Base-by-base conservation (phyloP, 257 asterid genomes). In the Fraxinus excelsior region DNA sequence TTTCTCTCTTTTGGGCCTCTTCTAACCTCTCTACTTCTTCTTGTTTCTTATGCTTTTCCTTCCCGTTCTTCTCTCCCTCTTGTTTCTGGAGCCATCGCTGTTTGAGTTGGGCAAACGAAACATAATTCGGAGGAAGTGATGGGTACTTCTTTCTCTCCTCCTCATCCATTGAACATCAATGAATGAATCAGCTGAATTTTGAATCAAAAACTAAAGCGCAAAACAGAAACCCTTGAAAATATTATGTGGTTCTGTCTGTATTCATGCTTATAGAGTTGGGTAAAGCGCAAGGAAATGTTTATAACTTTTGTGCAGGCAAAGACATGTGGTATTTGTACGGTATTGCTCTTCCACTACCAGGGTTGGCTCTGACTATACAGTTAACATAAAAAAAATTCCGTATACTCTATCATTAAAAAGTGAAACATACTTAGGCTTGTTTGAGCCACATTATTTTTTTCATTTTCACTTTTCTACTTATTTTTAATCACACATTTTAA, bases 121-220 rank as follows among this genome's bases (percentile, higher is more conserved):
- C 92, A 82, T 91, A 93, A 76, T 85, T 83, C 1, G 94, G 76
- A 10, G 97, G 96, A 38, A 93, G 76, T 49, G 85, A 72, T n/a
- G 86, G 83, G 62, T 77, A 70, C 26, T 75, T 85, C 32, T 37
- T 74, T 14, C 67, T 72, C 77, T 10, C 84, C 21, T 18, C 71
- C 46, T 73, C 82, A 32, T 80, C 90, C 90, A 86, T 86, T 65
- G 44, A 46, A 13, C 1, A 51, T 19, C 38, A 5, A 42, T 51
- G 49, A 56, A 51, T 23, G 25, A 7, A 42, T 42, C 51, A 56
- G 65, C 62, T 10, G 58, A 67, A 74, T 37, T 2, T 23, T 38
- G 3, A 37, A 46, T 51, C 60, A 35, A 70, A 62, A 76, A 29
- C 19, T 12, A 23, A 35, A 76, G 11, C 6, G 28, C 2, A 56